Base-by-base conservation (phyloP, 352 stramenopile genomes). In the Phytophthora sp. region DNA sequence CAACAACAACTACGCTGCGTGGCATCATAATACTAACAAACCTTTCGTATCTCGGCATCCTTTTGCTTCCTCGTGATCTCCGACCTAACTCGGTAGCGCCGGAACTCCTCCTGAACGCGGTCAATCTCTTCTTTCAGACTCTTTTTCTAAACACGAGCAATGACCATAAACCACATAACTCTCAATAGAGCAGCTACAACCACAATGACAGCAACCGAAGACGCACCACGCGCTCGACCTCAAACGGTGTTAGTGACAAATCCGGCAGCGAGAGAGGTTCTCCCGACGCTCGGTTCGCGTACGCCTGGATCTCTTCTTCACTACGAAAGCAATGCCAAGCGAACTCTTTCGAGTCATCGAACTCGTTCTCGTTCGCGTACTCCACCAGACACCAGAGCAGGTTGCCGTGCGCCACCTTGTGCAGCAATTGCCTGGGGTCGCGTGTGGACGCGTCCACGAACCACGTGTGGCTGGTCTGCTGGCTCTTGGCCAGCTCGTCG, bases 1-100 rank as follows among this genome's bases (percentile, higher is more conserved):
- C 38, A 39, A 17, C 17, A 52, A 37, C 30, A 35, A 12, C 50
- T 5, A 20, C 4, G 2, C 3, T 3, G 5, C 12, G 26, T 30
- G 9, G 10, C 11, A 45, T 41, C 2, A 34, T n/a, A 49, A n/a
- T 18, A 26, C 11, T n/a, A 30, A 23, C 50, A 34, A 28, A 94
- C 87, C 77, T 96, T 96, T 52, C 79, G 76, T 37, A 94, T 88
- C 59, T 96, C 85, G 0, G 87, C 85, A 26, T 96, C 87, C 66
- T 96, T 94, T 57, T 96, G 87, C 58, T 96, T 96, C n/a, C 87
- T 62, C 17, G 86, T 91, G 62, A 96, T 96, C 60, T 96, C 87
- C 43, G 87, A 85, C 26, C 87, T 82, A 46, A 96, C 85, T 20
- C 87, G 87, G 69, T 96, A 96, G 26, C 87, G 82, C 18, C 87